Evolutionary conservation across 2,329 filamentous ascomycete genomes (phyloP).

Genomic region (Botrytis deweyae): DNA sequence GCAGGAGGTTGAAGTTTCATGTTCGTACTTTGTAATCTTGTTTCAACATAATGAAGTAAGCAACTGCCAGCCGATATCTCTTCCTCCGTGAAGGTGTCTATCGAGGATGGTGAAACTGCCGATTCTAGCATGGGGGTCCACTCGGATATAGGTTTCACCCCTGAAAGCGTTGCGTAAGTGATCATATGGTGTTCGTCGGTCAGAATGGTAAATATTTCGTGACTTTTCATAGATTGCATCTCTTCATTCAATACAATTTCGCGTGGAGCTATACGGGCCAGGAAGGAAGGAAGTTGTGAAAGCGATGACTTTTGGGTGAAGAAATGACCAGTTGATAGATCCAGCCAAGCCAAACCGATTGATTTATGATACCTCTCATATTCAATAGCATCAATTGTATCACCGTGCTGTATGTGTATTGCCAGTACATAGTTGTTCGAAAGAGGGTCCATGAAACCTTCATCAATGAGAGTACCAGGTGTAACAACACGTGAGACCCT

Average conservation of each 20-base stretch:
- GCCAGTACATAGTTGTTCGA: constrained; percentile 91
- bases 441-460: constrained; percentile 94
- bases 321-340: constrained; percentile 93
- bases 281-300: constrained; percentile 70
- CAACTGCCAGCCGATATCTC: constrained; percentile 78
- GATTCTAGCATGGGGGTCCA: constrained; percentile 80
- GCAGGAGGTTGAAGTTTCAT: constrained; percentile 82
- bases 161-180: constrained; percentile 61
- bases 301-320: constrained; percentile 76
- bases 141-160: constrained; percentile 43
- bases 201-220: constrained; percentile 65
- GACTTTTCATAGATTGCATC: constrained; percentile 56
- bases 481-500: constrained; percentile 85
- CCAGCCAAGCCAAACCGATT: constrained; percentile 87
- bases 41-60: constrained; percentile 80
- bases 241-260: constrained; percentile 78
- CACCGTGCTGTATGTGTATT: constrained; percentile 57
- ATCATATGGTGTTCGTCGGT: constrained; percentile 74
- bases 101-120: constrained; percentile 55
- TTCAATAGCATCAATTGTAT: not conserved
- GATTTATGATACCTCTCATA: constrained; percentile 36
- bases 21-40: constrained; percentile 72
- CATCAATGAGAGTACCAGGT: constrained; percentile 92
- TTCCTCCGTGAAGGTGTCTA: constrained; percentile 58
- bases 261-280: constrained; percentile 78